Evolutionary conservation across 306 rosid species (phyloP).

Genomic region (Vigna mungo): DNA sequence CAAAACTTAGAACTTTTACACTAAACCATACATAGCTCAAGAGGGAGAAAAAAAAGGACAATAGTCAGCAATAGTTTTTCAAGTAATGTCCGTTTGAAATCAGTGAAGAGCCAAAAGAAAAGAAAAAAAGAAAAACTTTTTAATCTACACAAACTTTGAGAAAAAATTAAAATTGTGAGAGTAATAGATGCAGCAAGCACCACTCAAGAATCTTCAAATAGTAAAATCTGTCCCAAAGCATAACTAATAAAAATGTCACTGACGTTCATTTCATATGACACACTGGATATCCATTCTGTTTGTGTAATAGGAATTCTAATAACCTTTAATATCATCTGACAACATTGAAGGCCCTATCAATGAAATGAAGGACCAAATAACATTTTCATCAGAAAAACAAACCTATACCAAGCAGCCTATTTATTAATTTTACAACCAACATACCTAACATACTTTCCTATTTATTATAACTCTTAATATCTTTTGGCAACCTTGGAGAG

Average conservation of each 20-base stretch:
- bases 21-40: background rate
- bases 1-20: background rate
- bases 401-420: constrained; percentile 12
- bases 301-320: background rate
- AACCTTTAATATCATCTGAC: background rate
- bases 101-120: background rate
- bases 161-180: background rate
- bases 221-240: background rate
- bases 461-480: background rate
- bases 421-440: constrained; percentile 14
- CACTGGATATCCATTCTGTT: background rate
- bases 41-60: background rate
- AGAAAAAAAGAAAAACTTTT: background rate
- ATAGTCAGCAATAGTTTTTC: background rate
- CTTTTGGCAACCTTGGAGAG: background rate
- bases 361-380: constrained; percentile 22
- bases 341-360: constrained; percentile 3
- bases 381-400: constrained; percentile 23
- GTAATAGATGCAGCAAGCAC: constrained; percentile 10
- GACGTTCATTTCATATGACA: background rate
- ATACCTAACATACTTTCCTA: constrained; percentile 6
- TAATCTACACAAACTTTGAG: background rate
- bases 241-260: background rate
- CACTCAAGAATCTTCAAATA: constrained; percentile 1
- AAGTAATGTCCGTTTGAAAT: constrained; percentile 1